Conservation (phyloP, 768 basidiomycete genomes). For the Boletus rex-veris region DNA sequence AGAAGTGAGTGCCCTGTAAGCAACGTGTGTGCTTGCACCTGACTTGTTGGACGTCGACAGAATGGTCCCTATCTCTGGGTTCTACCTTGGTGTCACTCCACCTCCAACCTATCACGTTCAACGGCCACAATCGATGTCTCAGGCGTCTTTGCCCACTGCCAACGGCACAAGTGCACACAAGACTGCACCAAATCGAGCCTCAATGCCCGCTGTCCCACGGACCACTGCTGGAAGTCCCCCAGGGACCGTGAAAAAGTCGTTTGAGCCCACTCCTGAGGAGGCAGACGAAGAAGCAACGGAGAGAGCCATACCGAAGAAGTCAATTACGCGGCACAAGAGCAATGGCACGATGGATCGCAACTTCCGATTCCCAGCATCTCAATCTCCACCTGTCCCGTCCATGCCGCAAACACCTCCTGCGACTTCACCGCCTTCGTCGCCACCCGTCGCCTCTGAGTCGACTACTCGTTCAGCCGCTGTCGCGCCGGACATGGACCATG, state of each 20-base stretch:
- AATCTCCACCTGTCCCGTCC: constrained; percentile 11
- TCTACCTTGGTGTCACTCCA: constrained; percentile 73
- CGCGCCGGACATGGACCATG: constrained; percentile 7
- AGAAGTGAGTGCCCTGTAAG: constrained; percentile 52
- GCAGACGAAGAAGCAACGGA: constrained; percentile 35
- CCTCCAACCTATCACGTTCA: constrained; percentile 36
- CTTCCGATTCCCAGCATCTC: constrained; percentile 62
- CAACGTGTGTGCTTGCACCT: background rate
- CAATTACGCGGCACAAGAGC: constrained; percentile 38
- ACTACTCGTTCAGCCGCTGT: constrained; percentile 5
- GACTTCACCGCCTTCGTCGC: constrained; percentile 29
- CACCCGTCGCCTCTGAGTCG: constrained; percentile 22
- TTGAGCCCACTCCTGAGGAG: constrained; percentile 51
- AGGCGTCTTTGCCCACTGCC: constrained; percentile 49
- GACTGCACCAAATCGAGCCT: constrained; percentile 52
- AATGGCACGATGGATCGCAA: constrained; percentile 76
- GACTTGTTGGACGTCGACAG: constrained; percentile 35
- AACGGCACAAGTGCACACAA: constrained; percentile 29
- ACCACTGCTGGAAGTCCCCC: constrained; percentile 41
- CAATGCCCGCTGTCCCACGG: constrained; percentile 61
- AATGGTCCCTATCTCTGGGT: constrained; percentile 83
- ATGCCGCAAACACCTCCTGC: constrained; percentile 18
- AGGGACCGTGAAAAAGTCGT: constrained; percentile 30
- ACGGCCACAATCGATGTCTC: constrained; percentile 76
- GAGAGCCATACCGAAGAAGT: constrained; percentile 21